These are phyloP conservation scores for Argentina anserina DNA, from an alignment of 306 rosid species.

Conservation along the genomic window DNA sequence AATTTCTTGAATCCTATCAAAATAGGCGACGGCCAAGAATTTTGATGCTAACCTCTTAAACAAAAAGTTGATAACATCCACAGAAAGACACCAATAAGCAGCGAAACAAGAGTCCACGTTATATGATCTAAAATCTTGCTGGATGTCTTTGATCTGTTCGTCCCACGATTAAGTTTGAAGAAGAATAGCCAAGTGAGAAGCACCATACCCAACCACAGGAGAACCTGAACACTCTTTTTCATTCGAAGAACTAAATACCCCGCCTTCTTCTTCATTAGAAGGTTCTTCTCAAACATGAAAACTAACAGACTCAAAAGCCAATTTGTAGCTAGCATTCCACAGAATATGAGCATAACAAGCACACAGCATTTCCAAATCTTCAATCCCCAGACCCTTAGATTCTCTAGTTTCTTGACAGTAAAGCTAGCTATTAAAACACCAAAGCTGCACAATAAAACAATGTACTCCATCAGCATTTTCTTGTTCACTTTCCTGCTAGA, in stretches of 20 bases:
- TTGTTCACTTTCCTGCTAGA: constrained; percentile 41
- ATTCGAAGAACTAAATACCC: constrained; percentile 84
- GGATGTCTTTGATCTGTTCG: constrained; percentile 37
- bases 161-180: constrained; percentile 35
- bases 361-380: constrained; percentile 81
- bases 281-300: constrained; percentile 74
- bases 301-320: constrained; percentile 70
- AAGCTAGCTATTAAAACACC: constrained; percentile 52
- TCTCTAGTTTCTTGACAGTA: constrained; percentile 33
- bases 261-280: constrained; percentile 65
- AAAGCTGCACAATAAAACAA: constrained; percentile 37
- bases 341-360: constrained; percentile 61
- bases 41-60: constrained; percentile 62
- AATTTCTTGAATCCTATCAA: constrained; percentile 78
- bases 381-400: constrained; percentile 41
- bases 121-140: constrained; percentile 40
- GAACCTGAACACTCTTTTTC: constrained; percentile 65
- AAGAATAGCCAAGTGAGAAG: constrained; percentile 66
- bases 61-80: constrained; percentile 61
- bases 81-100: constrained; percentile 67
- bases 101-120: constrained; percentile 63
- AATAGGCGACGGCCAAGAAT: constrained; percentile 68
- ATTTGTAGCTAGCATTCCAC: constrained; percentile 59
- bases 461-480: constrained; percentile 46
- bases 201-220: constrained; percentile 62